Conservation (phyloP, 441 rosid species). For the Populus trichocarpa region DNA sequence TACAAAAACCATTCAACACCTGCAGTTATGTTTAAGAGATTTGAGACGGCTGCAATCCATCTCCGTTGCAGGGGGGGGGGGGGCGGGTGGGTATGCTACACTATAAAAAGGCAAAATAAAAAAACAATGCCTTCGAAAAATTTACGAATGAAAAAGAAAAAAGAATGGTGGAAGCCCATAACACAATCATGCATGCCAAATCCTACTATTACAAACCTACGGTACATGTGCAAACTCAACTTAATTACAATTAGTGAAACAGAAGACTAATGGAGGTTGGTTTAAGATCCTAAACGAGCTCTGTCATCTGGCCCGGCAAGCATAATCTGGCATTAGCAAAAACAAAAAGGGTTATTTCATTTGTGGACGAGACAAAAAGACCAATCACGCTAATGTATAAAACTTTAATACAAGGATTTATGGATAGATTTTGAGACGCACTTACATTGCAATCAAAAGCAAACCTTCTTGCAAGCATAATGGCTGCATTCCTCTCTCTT, state of each 20-base stretch:
- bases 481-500: slow-evolving; percentile 86
- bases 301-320: slow-evolving; percentile 91
- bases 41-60: neutral
- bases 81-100: slow-evolving; percentile 1
- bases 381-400: neutral
- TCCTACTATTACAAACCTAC: slow-evolving; percentile 41
- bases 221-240: slow-evolving; percentile 23
- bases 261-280: neutral
- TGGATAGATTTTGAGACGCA: neutral
- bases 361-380: neutral
- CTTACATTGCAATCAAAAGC: slow-evolving; percentile 97
- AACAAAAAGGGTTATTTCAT: neutral
- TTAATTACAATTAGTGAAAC: slow-evolving; percentile 48
- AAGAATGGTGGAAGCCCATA: slow-evolving; percentile 15
- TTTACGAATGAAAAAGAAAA: neutral
- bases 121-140: slow-evolving; percentile 33
- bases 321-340: slow-evolving; percentile 48
- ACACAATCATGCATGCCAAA: slow-evolving; percentile 25
- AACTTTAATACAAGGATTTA: neutral
- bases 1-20: slow-evolving; percentile 18
- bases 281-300: slow-evolving; percentile 38
- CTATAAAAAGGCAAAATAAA: slow-evolving; percentile 32
- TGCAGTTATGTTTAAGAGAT: slow-evolving; percentile 7
- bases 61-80: neutral
- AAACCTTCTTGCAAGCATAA: slow-evolving; percentile 90